phyloP scores from a whole-genome alignment of 495 filamentous ascomycete species.

The Penicillium diatomitis region DNA sequence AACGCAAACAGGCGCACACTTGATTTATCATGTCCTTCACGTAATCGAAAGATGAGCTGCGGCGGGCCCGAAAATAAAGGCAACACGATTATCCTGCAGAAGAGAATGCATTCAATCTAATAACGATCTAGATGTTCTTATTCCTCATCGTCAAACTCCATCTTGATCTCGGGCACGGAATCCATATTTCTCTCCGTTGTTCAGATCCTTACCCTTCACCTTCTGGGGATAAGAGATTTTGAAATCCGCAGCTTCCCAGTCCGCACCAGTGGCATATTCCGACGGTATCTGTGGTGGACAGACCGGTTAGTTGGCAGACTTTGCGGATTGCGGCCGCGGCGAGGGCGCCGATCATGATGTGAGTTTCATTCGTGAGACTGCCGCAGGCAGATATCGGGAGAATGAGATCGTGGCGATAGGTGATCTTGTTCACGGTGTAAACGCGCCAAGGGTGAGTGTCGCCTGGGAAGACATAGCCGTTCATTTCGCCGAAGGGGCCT shows the following conservation, averaged over 20 bases:
- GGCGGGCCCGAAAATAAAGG: no score
- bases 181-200: no score
- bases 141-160: no score
- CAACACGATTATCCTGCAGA: no score
- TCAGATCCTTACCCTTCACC: conserved; percentile 24
- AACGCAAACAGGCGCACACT: no score
- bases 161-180: no score
- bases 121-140: no score
- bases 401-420: conserved; percentile 31
- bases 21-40: no score
- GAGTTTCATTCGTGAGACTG: conserved; percentile 28
- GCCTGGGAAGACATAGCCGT: conserved; percentile 29
- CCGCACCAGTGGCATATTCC: conserved; percentile 24
- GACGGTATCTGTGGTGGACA: conserved; percentile 30
- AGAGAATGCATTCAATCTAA: no score
- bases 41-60: no score
- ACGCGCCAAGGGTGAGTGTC: conserved; percentile 16
- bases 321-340: conserved; percentile 31
- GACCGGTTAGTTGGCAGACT: conserved; percentile 22
- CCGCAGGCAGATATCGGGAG: conserved; percentile 28
- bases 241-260: conserved; percentile 28
- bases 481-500: conserved; percentile 31
- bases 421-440: conserved; percentile 33
- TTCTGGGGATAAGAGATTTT: conserved; percentile 25
- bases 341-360: conserved; percentile 31